Conservation (phyloP, 306 rosid genomes). For the Luffa acutangula region DNA sequence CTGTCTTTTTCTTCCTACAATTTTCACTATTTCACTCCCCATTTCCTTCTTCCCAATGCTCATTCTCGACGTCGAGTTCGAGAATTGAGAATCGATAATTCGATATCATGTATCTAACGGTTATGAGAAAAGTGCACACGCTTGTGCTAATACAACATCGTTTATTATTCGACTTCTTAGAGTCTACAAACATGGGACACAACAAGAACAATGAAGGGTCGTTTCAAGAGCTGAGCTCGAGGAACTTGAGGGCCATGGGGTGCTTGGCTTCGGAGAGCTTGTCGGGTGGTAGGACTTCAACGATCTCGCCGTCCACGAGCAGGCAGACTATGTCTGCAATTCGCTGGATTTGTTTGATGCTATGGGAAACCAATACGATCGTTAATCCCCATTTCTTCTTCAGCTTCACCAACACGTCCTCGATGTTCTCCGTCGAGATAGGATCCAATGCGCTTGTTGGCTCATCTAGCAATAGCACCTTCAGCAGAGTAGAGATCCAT, state of each 20-base stretch:
- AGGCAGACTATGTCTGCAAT: conserved; percentile 78
- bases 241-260: conserved; percentile 81
- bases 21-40: neutral
- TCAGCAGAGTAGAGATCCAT: neutral
- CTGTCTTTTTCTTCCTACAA: neutral
- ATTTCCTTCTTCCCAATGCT: neutral
- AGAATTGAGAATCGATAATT: neutral
- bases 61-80: neutral
- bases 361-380: conserved; percentile 69
- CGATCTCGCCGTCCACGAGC: conserved; percentile 74
- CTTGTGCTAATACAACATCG: neutral
- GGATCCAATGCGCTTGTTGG: conserved; percentile 96
- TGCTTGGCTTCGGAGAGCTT: conserved; percentile 62
- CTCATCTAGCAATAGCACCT: conserved; percentile 85
- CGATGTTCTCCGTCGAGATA: conserved; percentile 79
- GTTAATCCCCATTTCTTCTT: conserved; percentile 65
- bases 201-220: neutral
- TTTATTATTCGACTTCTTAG: neutral
- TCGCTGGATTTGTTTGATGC: conserved; percentile 85
- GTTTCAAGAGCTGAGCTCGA: conserved; percentile 54
- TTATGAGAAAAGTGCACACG: neutral
- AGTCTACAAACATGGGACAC: neutral
- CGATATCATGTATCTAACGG: neutral
- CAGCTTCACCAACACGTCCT: conserved; percentile 64
- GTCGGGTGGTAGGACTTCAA: conserved; percentile 55